Evolutionary conservation across 352 stramenopile species (phyloP), one percentile per base, ranked within the genome.

Genomic region (Phytopythium litorale): DNA sequence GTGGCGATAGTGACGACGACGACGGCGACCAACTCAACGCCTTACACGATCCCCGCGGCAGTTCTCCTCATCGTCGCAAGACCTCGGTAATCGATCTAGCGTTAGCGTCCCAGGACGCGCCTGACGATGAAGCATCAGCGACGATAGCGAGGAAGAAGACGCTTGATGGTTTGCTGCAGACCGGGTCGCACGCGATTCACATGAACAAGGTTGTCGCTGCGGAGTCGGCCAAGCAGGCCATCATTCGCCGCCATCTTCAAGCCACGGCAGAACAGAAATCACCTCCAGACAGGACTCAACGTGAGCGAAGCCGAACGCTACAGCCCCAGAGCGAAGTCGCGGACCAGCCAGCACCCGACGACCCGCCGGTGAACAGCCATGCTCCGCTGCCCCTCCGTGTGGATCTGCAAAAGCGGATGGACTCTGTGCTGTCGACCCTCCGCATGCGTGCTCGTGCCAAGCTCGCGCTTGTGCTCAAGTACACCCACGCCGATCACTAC

Each of bases 401-500:
- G 15, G 79, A 92, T 58, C 63, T 89, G 15, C 82, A 92, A 48
- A 67, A 65, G 30, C 75, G 82, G 0, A 87, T 92, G 76, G 81
- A 88, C 57, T 62, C 56, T 0, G 78, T 87, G 18, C 56, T 92
- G 12, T 73, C 66, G 8, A 64, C 62, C 2, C 64, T 92, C 11
- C 64, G 69, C 33, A 64, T 91, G 58, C 73, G 72, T 6, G 70
- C 82, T 5, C 84, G 87, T 53, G 46, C 64, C 3, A 92, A 92
- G 30, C 64, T 89, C 6, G 72, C 81, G 18, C 62, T 89, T n/a
- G 79, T 91, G n/a, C 72, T 91, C 11, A 91, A 89, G 66, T 91
- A 91, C 53, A 91, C 82, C 1, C 73, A 87, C 13, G 67, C 58
- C 0, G 75, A 83, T 33, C 56, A 80, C 53, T 89, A 81, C 67